A percentile compares a stretch with the other conserved stretches of the same genome.
Evolutionary conservation across 1,284 basidiomycete genomes (phyloP).

Genomic region (Cutaneotrichosporon curvatum): DNA sequence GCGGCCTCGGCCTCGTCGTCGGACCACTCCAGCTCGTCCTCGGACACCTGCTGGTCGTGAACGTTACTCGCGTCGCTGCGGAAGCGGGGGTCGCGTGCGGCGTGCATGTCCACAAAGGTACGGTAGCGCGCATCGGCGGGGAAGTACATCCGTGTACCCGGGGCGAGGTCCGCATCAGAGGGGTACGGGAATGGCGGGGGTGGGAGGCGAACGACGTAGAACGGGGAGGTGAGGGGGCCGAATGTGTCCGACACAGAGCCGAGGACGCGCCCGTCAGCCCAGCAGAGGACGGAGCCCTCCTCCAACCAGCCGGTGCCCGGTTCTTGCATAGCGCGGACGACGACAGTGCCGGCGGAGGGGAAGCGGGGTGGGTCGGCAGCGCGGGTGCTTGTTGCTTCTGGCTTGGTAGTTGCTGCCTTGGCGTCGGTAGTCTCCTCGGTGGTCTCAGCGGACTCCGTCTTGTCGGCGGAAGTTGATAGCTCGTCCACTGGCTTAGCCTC

Average conservation of each 20-base stretch:
- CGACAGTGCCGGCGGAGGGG: constrained; percentile 45
- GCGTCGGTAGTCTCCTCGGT: background rate
- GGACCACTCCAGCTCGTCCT: constrained; percentile 52
- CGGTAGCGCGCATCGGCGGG: constrained; percentile 43
- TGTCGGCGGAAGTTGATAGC: too few relatives aligned
- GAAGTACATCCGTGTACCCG: constrained; percentile 46
- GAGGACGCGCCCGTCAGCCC: constrained; percentile 49
- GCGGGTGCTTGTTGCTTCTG: background rate
- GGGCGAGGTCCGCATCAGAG: constrained; percentile 13
- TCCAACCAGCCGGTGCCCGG: constrained; percentile 46
- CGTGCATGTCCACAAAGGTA: constrained; percentile 47
- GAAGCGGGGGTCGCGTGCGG: constrained; percentile 46
- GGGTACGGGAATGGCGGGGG: constrained; percentile 43
- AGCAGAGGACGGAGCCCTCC: constrained; percentile 50
- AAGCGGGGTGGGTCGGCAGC: constrained; percentile 23
- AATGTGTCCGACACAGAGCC: constrained; percentile 54
- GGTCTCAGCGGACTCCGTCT: background rate
- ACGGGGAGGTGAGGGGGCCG: constrained; percentile 51
- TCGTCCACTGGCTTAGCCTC: too few relatives aligned
- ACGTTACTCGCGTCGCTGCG: constrained; percentile 53
- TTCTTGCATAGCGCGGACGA: constrained; percentile 42
- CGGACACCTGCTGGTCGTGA: constrained; percentile 53
- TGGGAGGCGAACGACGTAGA: constrained; percentile 47
- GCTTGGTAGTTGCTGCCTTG: background rate
- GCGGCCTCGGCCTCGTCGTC: constrained; percentile 53